These are phyloP conservation scores for Xylaria venustula DNA, from an alignment of 495 filamentous ascomycete genomes.

Conservation along the genomic window DNA sequence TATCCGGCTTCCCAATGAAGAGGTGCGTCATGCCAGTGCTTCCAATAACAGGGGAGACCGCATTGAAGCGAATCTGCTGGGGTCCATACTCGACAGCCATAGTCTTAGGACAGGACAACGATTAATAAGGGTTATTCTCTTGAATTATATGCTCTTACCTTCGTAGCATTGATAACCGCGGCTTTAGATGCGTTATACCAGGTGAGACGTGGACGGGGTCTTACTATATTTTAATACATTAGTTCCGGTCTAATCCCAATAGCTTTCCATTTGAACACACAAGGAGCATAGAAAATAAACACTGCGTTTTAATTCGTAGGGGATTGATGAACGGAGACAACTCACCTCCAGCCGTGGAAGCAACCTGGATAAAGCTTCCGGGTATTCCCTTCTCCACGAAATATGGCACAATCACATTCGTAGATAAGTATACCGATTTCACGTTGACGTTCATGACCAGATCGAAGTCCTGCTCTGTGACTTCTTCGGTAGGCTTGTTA, in stretches of 20 bases:
- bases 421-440: constrained; percentile 60
- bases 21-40: constrained; percentile 64
- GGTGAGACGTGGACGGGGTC: constrained; percentile 64
- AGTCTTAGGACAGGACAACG: constrained; percentile 55
- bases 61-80: constrained; percentile 64
- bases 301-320: constrained; percentile 57
- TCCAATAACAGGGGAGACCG: constrained; percentile 59
- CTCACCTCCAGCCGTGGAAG: constrained; percentile 55
- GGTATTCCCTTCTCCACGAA: constrained; percentile 57
- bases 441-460: constrained; percentile 58
- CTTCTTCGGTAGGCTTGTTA: constrained; percentile 54
- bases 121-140: background rate
- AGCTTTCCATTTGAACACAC: constrained; percentile 23
- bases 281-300: constrained; percentile 66
- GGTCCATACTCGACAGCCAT: constrained; percentile 68
- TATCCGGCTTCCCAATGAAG: constrained; percentile 66
- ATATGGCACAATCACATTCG: constrained; percentile 51
- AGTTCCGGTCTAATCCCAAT: background rate
- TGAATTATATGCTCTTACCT: constrained; percentile 14
- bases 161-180: constrained; percentile 59
- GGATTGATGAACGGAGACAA: no score
- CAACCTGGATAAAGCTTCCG: constrained; percentile 65
- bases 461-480: background rate
- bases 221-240: constrained; percentile 22
- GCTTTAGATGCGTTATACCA: constrained; percentile 73